These are phyloP conservation scores for Aphanoascus verrucosus DNA, from an alignment of 2,329 filamentous ascomycete genomes.

Conservation along the genomic window DNA sequence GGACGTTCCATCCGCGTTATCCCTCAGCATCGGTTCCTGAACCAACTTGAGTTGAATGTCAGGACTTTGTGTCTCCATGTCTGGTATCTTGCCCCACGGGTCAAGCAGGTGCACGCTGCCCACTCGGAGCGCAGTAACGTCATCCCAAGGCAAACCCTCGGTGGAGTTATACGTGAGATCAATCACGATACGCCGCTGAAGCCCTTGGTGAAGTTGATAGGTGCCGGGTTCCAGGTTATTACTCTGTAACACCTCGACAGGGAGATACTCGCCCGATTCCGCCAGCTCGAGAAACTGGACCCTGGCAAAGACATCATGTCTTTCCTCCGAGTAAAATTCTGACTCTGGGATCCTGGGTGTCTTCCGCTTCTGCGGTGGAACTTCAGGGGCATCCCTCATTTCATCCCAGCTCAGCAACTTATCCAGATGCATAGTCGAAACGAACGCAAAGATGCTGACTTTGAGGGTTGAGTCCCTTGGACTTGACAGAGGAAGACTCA, in stretches of 20 bases:
- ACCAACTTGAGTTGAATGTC: constrained; percentile 70
- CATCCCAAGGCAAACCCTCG: constrained; percentile 77
- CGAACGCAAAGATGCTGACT: constrained; percentile 82
- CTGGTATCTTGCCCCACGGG: constrained; percentile 70
- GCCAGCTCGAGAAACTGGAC: constrained; percentile 85
- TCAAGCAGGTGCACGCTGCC: constrained; percentile 77
- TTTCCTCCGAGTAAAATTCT: constrained; percentile 86
- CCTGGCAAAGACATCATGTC: constrained; percentile 81
- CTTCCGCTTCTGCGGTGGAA: constrained; percentile 47
- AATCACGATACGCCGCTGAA: constrained; percentile 79
- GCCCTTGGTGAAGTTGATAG: constrained; percentile 88
- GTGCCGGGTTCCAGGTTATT: constrained; percentile 76
- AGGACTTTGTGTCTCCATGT: constrained; percentile 59
- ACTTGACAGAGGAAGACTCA: constrained; percentile 78
- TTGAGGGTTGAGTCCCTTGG: constrained; percentile 65
- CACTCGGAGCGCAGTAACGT: constrained; percentile 64
- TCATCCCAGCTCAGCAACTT: constrained; percentile 98
- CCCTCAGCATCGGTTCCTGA: constrained; percentile 65
- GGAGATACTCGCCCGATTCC: constrained; percentile 80
- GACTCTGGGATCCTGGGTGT: constrained; percentile 70
- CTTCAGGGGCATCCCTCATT: constrained; percentile 65
- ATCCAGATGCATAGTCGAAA: constrained; percentile 88
- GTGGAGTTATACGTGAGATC: constrained; percentile 87
- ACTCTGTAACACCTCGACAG: constrained; percentile 83
- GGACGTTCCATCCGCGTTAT: constrained; percentile 81